phyloP scores from a whole-genome alignment of 306 rosid species.

The Vigna angularis region DNA sequence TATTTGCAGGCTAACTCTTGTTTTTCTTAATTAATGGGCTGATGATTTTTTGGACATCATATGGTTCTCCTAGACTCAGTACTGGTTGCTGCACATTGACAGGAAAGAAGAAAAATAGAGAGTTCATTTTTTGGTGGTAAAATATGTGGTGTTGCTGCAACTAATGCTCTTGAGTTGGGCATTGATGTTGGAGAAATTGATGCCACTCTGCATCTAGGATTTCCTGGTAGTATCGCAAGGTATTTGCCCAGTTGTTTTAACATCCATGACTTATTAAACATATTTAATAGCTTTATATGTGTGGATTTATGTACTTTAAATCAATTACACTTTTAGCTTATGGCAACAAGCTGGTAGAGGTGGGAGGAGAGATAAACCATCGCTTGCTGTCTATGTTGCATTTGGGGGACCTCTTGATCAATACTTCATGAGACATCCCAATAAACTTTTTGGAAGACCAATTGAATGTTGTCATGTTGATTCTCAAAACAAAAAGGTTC shows the following conservation, averaged over 20 bases:
- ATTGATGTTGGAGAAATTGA: conserved; percentile 96
- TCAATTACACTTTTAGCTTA: conserved; percentile 60
- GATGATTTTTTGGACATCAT: conserved; percentile 28
- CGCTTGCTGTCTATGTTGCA: conserved; percentile 94
- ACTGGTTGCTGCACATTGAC: conserved; percentile 43
- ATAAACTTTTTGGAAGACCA: conserved; percentile 82
- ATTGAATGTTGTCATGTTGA: conserved; percentile 92
- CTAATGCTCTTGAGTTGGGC: conserved; percentile 99
- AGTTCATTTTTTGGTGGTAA: conserved; percentile 84
- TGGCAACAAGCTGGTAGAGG: conserved; percentile 99
- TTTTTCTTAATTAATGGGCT: conserved; percentile 23
- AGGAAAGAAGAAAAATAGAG: conserved; percentile 95
- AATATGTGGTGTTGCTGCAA: conserved; percentile 91
- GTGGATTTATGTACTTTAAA: conserved; percentile 2
- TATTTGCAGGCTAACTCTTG: neutral
- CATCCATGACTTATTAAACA: conserved; percentile 23
- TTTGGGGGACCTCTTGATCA: conserved; percentile 94
- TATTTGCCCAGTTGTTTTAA: conserved; percentile 36
- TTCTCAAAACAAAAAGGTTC: conserved; percentile 85
- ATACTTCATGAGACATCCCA: conserved; percentile 85
- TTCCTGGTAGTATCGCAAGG: conserved; percentile 98
- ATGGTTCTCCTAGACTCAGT: conserved; percentile 36
- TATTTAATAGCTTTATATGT: conserved; percentile 37
- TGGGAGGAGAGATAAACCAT: conserved; percentile 88
- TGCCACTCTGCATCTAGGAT: conserved; percentile 94